Evolutionary conservation across 148 eudicot species (phyloP).

Genomic region (Camellia sinensis): DNA sequence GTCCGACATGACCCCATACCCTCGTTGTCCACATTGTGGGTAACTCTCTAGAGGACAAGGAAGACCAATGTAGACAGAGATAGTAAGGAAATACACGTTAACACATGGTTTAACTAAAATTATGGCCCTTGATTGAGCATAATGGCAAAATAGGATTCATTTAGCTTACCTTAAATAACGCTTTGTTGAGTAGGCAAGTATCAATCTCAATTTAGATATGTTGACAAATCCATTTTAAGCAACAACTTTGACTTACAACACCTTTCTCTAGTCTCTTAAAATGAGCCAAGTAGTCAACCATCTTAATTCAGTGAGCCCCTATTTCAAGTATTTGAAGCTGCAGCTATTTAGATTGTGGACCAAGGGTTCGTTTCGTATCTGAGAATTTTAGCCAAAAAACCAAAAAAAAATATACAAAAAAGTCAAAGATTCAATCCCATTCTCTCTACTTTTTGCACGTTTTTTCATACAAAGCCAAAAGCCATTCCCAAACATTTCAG

Average conservation of each 20-base stretch:
- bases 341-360: not conserved
- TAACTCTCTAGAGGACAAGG: not conserved
- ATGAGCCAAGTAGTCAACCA: not conserved
- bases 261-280: not conserved
- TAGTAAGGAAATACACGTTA: not conserved
- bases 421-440: not conserved
- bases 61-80: not conserved
- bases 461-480: no score
- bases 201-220: not conserved
- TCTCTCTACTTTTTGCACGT: no score
- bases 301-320: not conserved
- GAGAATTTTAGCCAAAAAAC: not conserved
- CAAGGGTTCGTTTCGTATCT: not conserved
- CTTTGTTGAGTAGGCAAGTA: not conserved
- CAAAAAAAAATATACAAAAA: not conserved
- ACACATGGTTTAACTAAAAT: not conserved
- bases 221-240: no score
- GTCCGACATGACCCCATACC: not conserved
- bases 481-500: no score
- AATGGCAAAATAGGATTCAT: not conserved
- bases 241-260: not conserved
- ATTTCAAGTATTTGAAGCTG: not conserved
- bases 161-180: not conserved
- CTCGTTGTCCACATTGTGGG: not conserved
- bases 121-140: not conserved